Base-by-base conservation (phyloP, 371 early-diverging fungal species). In the Apophysomyces ossiformis region DNA sequence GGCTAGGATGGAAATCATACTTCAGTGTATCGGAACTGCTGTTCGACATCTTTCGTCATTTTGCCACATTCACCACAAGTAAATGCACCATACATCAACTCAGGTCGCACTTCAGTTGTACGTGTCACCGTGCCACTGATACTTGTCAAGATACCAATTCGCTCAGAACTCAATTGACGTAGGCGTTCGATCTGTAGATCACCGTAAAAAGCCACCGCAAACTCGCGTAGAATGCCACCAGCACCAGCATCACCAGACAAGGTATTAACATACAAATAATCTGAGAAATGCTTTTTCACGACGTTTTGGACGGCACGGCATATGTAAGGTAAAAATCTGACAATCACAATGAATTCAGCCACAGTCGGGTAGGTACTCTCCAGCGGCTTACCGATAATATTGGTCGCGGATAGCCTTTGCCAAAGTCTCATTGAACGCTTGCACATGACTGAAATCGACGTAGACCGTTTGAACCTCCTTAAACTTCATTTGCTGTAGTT, bases 61-160 rank as follows among this genome's bases (percentile, higher is more conserved):
- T 91, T 84, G 26, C 87, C 87, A 80, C 99, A 99, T 58, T 93
- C 93, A 58, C 84, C 79, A 82, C 99, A 99, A 35, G 87, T 84
- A 81, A 99, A 99, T 9, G 96, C 90, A 26, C 97, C 99, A 67
- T 81, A 88, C 21, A 95, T 62, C 18, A 99, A 87, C 83, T 99
- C 99, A 18, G 99, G 99, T 26, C 99, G 86, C 9, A 99, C 99
- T 77, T 99, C 99, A 36, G 96, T 94, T 1, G 99, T 99, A 35
- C 99, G 86, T 7, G 99, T 99, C 5, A 99, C 98, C 4, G 99
- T 99, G 41, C 99, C 99, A 57, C 90, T 89, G 60, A 99, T 88
- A 44, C 92, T 86, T 47, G 93, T 81, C 58, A 99, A 87, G 57
- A 92, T 83, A n/a, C 97, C 98, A 62, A 99, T 88, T 58, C 87